Evolutionary conservation across 257 asterid species (phyloP), one percentile per base, ranked within the genome.

Genomic region (Cruciata laevipes): DNA sequence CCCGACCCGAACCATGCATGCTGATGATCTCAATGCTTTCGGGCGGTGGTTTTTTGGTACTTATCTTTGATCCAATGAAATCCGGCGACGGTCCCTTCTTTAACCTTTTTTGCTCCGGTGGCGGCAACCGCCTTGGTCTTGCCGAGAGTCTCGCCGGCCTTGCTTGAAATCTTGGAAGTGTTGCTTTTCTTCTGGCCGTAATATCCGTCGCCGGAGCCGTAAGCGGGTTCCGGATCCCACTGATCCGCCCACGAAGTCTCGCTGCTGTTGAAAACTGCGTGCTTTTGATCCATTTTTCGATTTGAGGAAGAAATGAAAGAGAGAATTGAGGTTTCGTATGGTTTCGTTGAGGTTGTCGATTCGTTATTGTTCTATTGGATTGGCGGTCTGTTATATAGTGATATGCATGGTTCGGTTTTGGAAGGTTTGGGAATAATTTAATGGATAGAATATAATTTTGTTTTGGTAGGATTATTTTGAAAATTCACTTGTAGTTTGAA

Each of bases 201-300:
- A 73, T 78, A 73, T 53, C 82, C 79, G 71, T 63, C 38, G 2
- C 27, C 56, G 13, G 64, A 16, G 12, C 47, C 56, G 12, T 67
- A 16, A 37, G 77, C 66, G 72, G 91, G 57, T 33, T 87, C 87
- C 0, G 77, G 65, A 44, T 87, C 95, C 97, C 95, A 90, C 37
- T 90, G 95, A 76, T 90, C 97, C 18, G 97, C 97, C 97, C 97
- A 90, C 4, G 98, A 83, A 16, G 87, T 83, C 76, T 87, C 98
- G 71, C 83, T 69, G 3, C 90, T 81, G 65, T 30, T 76, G 37
- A 77, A 70, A 14, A 61, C 72, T 0, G 76, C 11, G 27, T 74
- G 69, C 0, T 27, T 27, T 38, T 47, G 55, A 47, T 73, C 77
- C 77, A 61, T 73, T 37, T 56, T 56, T 2, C 49, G 13, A 40